Percentiles rank a stretch among this genome's conserved stretches.
phyloP scores from a whole-genome alignment of 768 basidiomycete genomes.

The Hygrocybe coccinea region DNA sequence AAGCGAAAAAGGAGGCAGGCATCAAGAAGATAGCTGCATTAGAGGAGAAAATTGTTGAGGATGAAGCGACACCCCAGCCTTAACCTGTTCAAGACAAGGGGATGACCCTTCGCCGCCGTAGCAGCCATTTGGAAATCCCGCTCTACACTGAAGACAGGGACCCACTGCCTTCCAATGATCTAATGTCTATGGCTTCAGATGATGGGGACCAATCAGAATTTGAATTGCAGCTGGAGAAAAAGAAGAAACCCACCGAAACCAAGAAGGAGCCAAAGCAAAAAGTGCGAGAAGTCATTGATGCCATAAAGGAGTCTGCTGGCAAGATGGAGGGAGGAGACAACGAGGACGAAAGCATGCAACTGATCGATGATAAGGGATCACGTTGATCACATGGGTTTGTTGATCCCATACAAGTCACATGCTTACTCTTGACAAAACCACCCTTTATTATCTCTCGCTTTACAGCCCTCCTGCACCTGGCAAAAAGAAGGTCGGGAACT shows the following conservation, averaged over 20 bases:
- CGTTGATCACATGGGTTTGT: background rate
- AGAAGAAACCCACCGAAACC: background rate
- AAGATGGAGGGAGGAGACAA: background rate
- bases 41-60: background rate
- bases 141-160: background rate
- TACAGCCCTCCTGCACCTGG: background rate
- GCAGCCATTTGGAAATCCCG: background rate
- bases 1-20: background rate
- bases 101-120: background rate
- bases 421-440: background rate
- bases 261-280: background rate
- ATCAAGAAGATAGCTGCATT: background rate
- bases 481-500: background rate
- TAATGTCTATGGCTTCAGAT: background rate
- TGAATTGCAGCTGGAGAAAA: background rate
- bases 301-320: background rate
- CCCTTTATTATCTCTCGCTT: background rate
- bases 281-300: background rate
- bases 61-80: background rate
- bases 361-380: background rate
- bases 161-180: too few relatives aligned
- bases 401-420: background rate
- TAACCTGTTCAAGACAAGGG: background rate
- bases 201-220: background rate
- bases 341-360: background rate